Evolutionary conservation across 352 stramenopile genomes (phyloP).

Genomic region (Globisporangium iwayamae): DNA sequence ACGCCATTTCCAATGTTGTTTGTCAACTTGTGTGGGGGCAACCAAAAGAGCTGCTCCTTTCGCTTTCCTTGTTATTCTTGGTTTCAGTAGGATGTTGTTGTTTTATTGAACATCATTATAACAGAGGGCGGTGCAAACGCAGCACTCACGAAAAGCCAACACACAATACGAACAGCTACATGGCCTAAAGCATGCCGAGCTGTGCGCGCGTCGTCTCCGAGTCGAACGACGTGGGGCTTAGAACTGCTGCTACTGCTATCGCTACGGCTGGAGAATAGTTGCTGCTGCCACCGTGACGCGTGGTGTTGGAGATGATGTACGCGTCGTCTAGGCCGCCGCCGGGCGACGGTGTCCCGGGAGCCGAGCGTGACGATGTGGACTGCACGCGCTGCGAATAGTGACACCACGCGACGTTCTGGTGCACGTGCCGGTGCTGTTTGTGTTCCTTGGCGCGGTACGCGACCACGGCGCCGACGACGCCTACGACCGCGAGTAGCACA

Average conservation of each 20-base stretch:
- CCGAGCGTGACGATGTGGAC: neutral
- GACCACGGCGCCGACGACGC: conserved; percentile 24
- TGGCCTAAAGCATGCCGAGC: neutral
- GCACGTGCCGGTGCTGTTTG: conserved; percentile 8
- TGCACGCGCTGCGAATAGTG: conserved; percentile 9
- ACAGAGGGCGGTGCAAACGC: neutral
- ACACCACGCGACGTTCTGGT: neutral
- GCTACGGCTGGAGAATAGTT: neutral
- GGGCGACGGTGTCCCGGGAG: neutral
- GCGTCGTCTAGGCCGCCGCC: neutral
- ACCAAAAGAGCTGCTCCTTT: neutral
- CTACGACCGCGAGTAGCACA: conserved; percentile 30
- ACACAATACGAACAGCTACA: neutral
- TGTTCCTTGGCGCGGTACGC: conserved; percentile 22
- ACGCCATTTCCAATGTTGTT: neutral
- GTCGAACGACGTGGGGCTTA: neutral
- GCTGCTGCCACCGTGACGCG: neutral
- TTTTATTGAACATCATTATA: neutral
- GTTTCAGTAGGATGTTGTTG: neutral
- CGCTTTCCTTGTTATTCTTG: neutral
- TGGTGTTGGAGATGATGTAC: conserved; percentile 9
- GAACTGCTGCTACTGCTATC: neutral
- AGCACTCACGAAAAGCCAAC: neutral
- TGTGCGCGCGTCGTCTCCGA: neutral
- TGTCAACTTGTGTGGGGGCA: neutral